Percentiles rank a stretch among this genome's conserved stretches.
These are phyloP conservation scores for Phytophthora tubulina DNA, from an alignment of 352 stramenopile genomes.

Conservation along the genomic window DNA sequence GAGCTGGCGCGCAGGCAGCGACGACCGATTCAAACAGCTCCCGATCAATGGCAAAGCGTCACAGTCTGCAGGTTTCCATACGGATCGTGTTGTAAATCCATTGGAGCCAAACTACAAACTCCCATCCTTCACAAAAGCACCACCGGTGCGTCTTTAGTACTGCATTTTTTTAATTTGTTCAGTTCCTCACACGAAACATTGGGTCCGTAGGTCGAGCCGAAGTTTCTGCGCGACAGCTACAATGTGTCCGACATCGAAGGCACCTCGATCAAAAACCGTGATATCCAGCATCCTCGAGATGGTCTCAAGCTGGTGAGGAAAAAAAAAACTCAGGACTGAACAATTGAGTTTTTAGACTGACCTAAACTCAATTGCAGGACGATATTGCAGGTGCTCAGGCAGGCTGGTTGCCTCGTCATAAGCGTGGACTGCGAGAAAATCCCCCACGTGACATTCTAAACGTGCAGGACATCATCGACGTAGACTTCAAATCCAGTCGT, in stretches of 20 bases:
- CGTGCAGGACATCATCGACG: conserved; percentile 74
- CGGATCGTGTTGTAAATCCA: conserved; percentile 73
- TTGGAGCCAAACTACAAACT: conserved; percentile 72
- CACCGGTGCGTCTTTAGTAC: conserved; percentile 38
- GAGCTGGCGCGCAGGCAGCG: conserved; percentile 51
- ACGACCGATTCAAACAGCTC: conserved; percentile 77
- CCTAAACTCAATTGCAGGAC: conserved; percentile 39
- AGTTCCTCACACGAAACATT: background rate
- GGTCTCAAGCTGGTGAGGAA: conserved; percentile 50
- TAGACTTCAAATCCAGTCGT: conserved; percentile 74
- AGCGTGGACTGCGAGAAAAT: conserved; percentile 57
- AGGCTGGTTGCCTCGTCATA: conserved; percentile 67
- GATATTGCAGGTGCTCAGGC: conserved; percentile 65
- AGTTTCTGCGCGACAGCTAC: conserved; percentile 82
- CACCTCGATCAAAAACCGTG: conserved; percentile 54
- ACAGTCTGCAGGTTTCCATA: conserved; percentile 63
- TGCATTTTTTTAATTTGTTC: background rate
- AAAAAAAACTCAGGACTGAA: background rate
- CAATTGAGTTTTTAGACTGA: background rate
- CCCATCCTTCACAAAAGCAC: conserved; percentile 54
- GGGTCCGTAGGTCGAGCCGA: conserved; percentile 46
- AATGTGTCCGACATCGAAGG: conserved; percentile 79
- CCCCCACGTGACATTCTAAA: conserved; percentile 73
- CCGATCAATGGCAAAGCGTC: conserved; percentile 70
- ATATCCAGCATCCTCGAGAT: conserved; percentile 60